These are phyloP conservation scores for Fusarium verrucosum DNA, from an alignment of 2,329 filamentous ascomycete species.

Conservation along the genomic window DNA sequence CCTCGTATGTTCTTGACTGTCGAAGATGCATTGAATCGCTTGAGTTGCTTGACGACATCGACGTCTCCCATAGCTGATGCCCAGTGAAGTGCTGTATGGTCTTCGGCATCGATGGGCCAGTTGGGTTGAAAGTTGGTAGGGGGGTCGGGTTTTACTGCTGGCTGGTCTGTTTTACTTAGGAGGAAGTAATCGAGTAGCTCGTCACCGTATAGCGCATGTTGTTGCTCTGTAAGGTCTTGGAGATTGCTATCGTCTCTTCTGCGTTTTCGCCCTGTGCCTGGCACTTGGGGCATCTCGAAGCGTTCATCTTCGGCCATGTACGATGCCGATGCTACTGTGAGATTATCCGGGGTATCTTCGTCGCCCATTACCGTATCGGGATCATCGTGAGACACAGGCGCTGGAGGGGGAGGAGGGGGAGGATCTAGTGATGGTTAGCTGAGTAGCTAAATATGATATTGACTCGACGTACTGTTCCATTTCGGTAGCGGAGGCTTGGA, in stretches of 20 bases:
- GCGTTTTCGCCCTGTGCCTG: constrained; percentile 74
- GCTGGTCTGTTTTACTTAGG: constrained; percentile 80
- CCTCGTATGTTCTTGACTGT: constrained; percentile 75
- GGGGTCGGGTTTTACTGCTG: constrained; percentile 77
- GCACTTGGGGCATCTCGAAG: constrained; percentile 72
- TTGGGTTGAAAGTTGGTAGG: constrained; percentile 89
- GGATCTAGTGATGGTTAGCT: constrained; percentile 35
- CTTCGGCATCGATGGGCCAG: constrained; percentile 90
- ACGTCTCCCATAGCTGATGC: constrained; percentile 97
- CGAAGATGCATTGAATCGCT: constrained; percentile 79
- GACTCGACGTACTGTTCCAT: constrained; percentile 54
- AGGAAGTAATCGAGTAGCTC: constrained; percentile 96
- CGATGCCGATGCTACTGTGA: constrained; percentile 83
- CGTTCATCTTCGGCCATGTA: constrained; percentile 86
- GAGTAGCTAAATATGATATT: not conserved
- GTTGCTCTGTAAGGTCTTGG: constrained; percentile 76
- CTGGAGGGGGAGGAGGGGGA: constrained; percentile 36
- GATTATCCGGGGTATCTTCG: constrained; percentile 84
- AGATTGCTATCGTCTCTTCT: constrained; percentile 72
- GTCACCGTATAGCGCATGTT: constrained; percentile 91
- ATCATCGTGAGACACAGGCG: constrained; percentile 59
- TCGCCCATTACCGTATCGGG: constrained; percentile 73
- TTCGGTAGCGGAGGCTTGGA: constrained; percentile 62
- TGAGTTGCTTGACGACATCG: constrained; percentile 87
- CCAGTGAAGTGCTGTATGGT: constrained; percentile 95